Evolutionary conservation across 129 eudicot genomes (phyloP).

Genomic region (Pittosporum tobira): DNA sequence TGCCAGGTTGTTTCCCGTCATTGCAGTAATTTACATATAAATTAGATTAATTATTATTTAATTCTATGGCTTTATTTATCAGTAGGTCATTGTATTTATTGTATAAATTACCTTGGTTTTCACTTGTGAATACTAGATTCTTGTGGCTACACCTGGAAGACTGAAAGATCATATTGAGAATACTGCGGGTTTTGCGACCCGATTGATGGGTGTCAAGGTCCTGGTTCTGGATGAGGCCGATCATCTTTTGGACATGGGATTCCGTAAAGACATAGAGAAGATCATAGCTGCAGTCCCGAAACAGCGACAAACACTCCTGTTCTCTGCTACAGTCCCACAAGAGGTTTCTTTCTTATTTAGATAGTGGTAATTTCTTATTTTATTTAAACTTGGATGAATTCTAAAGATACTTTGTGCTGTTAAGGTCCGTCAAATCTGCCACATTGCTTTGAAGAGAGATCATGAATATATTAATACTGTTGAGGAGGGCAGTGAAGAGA

Average conservation of each 20-base stretch:
- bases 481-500: slow-evolving; percentile 78
- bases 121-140: slow-evolving; percentile 46
- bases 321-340: slow-evolving; percentile 90
- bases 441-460: slow-evolving; percentile 88
- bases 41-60: no score
- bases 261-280: slow-evolving; percentile 87
- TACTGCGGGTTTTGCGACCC: slow-evolving; percentile 88
- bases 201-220: slow-evolving; percentile 81
- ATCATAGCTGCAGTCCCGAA: slow-evolving; percentile 85
- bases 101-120: not conserved
- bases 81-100: not conserved
- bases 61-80: not conserved
- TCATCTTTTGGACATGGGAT: slow-evolving; percentile 96
- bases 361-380: slow-evolving; percentile 9
- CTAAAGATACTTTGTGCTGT: slow-evolving; percentile 10
- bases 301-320: slow-evolving; percentile 89
- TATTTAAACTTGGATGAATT: slow-evolving; percentile 1
- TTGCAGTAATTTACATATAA: not conserved
- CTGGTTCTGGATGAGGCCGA: slow-evolving; percentile 99
- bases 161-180: slow-evolving; percentile 92
- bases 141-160: slow-evolving; percentile 99
- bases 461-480: slow-evolving; percentile 86
- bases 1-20: slow-evolving; percentile 61
- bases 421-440: slow-evolving; percentile 94
- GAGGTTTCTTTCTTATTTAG: slow-evolving; percentile 53